Percentiles rank a stretch among this genome's conserved stretches.
Conservation (phyloP, 441 rosid genomes). For the Jatropha podagrica region DNA sequence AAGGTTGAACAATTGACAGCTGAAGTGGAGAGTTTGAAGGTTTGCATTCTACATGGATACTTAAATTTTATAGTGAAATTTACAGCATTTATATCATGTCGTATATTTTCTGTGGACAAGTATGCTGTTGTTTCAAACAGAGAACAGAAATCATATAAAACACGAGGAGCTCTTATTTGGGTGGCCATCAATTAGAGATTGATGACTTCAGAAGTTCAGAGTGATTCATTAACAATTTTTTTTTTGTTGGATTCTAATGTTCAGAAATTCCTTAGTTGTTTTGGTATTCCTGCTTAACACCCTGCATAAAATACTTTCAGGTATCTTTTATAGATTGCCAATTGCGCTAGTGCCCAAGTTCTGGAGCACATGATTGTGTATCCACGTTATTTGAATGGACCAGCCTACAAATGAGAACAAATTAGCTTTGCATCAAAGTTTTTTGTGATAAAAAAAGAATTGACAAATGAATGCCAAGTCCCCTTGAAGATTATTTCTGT, state of each 20-base stretch:
- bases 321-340: background rate
- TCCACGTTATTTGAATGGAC: background rate
- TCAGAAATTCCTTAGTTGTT: background rate
- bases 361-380: background rate
- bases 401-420: background rate
- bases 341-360: background rate
- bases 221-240: background rate
- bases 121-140: background rate
- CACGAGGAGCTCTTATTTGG: background rate
- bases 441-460: background rate
- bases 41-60: constrained; percentile 28
- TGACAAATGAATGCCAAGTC: background rate
- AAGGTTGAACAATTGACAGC: constrained; percentile 60
- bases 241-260: background rate
- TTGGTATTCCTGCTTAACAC: background rate
- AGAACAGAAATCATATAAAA: background rate
- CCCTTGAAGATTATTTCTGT: constrained; percentile 1
- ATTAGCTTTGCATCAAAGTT: background rate
- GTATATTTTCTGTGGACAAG: background rate
- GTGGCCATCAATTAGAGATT: background rate
- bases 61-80: constrained; percentile 5
- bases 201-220: background rate
- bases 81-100: background rate
- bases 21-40: constrained; percentile 90
- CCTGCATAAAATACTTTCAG: background rate